Conservation (phyloP, 1,284 basidiomycete genomes). For the Testicularia cyperi region DNA sequence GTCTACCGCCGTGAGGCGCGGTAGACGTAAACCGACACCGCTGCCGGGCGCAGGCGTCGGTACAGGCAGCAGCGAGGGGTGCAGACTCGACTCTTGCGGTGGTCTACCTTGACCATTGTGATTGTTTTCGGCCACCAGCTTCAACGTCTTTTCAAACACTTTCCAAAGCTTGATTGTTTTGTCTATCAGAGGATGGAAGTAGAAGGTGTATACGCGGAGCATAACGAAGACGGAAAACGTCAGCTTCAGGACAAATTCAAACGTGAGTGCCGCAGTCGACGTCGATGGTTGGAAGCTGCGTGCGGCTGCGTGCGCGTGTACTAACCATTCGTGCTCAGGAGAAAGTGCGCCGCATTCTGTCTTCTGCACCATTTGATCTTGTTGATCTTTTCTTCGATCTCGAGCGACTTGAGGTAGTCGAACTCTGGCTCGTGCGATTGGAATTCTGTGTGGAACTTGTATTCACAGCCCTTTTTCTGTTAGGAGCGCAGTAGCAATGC, state of each 20-base stretch:
- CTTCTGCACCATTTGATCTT: constrained; percentile 99
- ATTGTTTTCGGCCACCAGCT: constrained; percentile 96
- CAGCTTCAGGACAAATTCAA: too few relatives aligned
- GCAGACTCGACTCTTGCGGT: constrained; percentile 31
- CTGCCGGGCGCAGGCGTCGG: constrained; percentile 36
- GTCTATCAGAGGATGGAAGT: constrained; percentile 70
- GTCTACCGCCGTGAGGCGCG: constrained; percentile 81
- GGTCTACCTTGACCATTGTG: constrained; percentile 66
- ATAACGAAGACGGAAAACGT: constrained; percentile 64
- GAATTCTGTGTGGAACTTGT: constrained; percentile 99
- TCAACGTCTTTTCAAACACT: constrained; percentile 96
- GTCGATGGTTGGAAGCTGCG: too few relatives aligned
- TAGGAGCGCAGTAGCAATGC: too few relatives aligned
- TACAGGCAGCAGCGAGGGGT: constrained; percentile 44
- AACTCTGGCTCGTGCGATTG: constrained; percentile 99
- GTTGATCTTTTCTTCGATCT: constrained; percentile 99
- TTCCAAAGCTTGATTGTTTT: constrained; percentile 99
- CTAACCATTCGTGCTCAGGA: constrained; percentile 81
- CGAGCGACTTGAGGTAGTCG: constrained; percentile 98
- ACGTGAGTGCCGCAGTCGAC: too few relatives aligned
- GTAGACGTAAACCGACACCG: constrained; percentile 51
- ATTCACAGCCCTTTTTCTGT: constrained; percentile 98
- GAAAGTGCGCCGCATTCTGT: constrained; percentile 94
- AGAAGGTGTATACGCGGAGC: not conserved
- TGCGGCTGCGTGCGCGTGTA: too few relatives aligned